These are phyloP conservation scores for Rhynchospora breviuscula DNA, from an alignment of 176 grass and related monocot species.

Conservation along the genomic window DNA sequence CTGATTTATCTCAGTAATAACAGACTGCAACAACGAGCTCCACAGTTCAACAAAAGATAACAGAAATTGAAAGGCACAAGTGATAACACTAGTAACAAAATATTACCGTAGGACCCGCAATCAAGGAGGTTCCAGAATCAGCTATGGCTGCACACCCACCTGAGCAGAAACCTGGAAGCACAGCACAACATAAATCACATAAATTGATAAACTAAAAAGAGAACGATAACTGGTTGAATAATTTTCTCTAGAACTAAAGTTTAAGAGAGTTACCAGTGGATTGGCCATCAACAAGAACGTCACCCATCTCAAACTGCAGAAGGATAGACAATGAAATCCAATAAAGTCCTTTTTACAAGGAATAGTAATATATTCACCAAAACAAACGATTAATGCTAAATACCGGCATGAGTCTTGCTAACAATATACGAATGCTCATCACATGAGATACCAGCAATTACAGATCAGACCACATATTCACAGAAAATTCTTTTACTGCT, in stretches of 20 bases:
- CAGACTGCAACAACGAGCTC: conserved; percentile 35
- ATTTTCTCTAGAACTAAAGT: background rate
- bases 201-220: background rate
- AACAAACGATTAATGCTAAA: background rate
- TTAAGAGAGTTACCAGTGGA: conserved; percentile 16
- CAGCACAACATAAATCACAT: background rate
- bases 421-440: background rate
- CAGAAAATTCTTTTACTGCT: background rate
- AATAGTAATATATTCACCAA: background rate
- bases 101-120: conserved; percentile 77
- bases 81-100: background rate
- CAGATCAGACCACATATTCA: background rate
- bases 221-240: background rate
- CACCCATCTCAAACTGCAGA: conserved; percentile 34
- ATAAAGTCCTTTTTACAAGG: background rate
- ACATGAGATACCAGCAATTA: background rate
- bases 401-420: background rate
- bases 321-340: conserved; percentile 12
- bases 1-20: conserved; percentile 90
- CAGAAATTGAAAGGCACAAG: background rate
- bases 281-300: conserved; percentile 31
- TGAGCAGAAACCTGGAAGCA: conserved; percentile 51
- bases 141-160: conserved; percentile 78
- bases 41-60: background rate
- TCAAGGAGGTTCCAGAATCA: conserved; percentile 86